These are phyloP conservation scores for Saccharomyces hybrid DNA, from an alignment of 1,139 yeast species.

Conservation along the genomic window DNA sequence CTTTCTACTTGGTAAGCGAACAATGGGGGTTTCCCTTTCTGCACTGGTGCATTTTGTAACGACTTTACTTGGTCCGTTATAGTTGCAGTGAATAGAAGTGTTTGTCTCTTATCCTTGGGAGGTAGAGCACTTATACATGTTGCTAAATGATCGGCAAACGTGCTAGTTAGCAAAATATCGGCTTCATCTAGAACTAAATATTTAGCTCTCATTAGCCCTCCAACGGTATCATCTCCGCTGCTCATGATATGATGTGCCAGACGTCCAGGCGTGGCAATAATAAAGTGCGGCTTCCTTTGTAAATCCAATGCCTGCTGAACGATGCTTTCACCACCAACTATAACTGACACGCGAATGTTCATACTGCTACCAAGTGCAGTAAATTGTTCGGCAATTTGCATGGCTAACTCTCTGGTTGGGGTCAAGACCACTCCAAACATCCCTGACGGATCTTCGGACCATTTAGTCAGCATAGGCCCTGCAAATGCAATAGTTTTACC, in stretches of 20 bases:
- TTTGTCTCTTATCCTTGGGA: conserved; percentile 64
- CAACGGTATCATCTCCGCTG: conserved; percentile 83
- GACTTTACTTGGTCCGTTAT: conserved; percentile 87
- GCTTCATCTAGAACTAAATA: conserved; percentile 94
- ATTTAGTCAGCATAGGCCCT: conserved; percentile 85
- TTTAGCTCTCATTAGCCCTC: conserved; percentile 69
- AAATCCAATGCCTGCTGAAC: conserved; percentile 76
- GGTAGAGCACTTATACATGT: conserved; percentile 71
- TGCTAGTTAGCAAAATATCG: conserved; percentile 76
- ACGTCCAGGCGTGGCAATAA: conserved; percentile 96
- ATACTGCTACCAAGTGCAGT: conserved; percentile 85
- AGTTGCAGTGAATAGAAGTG: conserved; percentile 89
- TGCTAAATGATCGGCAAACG: conserved; percentile 73
- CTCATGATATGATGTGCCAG: conserved; percentile 85
- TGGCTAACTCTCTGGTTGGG: conserved; percentile 92
- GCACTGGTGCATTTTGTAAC: conserved; percentile 59
- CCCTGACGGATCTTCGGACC: conserved; percentile 95
- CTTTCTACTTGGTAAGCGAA: conserved; percentile 78
- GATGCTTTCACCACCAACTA: conserved; percentile 95
- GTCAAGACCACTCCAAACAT: conserved; percentile 83
- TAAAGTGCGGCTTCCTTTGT: conserved; percentile 83
- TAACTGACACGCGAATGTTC: conserved; percentile 71
- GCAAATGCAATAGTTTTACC: conserved; percentile 98
- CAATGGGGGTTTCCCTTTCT: conserved; percentile 56
- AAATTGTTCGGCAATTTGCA: conserved; percentile 95